Base-by-base conservation (phyloP, 805 yeast genomes). In the Starmerella sirachaensis region DNA sequence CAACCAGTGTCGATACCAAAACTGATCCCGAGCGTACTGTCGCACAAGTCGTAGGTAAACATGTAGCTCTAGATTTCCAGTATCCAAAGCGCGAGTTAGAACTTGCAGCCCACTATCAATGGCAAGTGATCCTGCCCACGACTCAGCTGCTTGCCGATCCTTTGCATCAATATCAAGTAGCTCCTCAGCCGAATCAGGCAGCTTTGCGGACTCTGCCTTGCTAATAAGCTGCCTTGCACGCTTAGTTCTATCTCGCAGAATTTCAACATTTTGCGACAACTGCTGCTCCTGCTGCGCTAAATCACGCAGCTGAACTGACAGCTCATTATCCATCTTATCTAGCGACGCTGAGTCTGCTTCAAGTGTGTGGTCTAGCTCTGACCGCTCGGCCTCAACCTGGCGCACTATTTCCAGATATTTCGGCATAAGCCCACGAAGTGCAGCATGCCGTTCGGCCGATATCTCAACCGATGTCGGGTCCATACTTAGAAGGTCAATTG, bases 91-190 rank as follows among this genome's bases (percentile, higher is more conserved):
- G 16, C 74, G 71, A 5, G 72, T 69, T 8, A 85, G 61, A 9
- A 74, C 65, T 40, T 69, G 65, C 5, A 74, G 61, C 0, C 86
- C 64, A 52, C 86, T 94, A 21, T 70, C 69, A n/a, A 76, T 67
- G 1, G 93, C 81, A 42, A 68, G 66, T 36, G 79, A 81, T 27
- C 72, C 76, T 14, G 85, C 69, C 0, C 72, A 71, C 1, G 78
- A 60, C 16, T 69, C 69, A 52, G 79, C 77, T 11, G 78, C 51
- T 54, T 82, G 93, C 40, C 35, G 28, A n/a, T 32, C 35, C 13
- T 70, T 66, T 38, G 68, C 64, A 1, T 70, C 76, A 0, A 76
- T 72, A 24, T 63, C 58, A 1, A 74, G 58, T 3, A 66, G 46
- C 9, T 65, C 63, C 6, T 9, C 11, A 8, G 20, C 10, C 13